Base-by-base conservation (phyloP, 306 rosid species). In the Pterocarpus macrocarpus region DNA sequence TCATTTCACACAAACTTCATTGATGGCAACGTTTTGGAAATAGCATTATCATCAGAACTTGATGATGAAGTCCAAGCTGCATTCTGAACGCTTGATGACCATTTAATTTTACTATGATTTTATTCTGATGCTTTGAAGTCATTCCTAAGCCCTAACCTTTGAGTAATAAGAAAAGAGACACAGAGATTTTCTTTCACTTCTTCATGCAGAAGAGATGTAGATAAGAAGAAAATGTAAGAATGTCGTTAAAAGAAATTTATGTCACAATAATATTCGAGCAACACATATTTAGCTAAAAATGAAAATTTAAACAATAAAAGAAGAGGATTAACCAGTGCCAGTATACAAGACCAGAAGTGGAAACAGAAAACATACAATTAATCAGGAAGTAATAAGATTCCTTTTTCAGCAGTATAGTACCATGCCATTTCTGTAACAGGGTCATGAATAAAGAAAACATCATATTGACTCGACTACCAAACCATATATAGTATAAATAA, bases 191-290 rank as follows among this genome's bases (percentile, higher is more conserved):
- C 73, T 32, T 39, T 69, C 70, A 77, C 64, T 55, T 45, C 33
- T 79, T 79, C 30, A 28, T 5, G 52, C 36, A 61, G 33, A 30
- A 76, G 61, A 59, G 43, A 59, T 49, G 58, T 38, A 39, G 65
- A 68, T 34, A 34, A 64, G 41, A 57, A 17, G 41, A 49, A 14
- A 44, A 32, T 1, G 39, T 47, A 22, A 22, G 28, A 65, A 36
- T 30, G 71, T 36, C 45, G 61, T 69, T 76, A 69, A 59, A 76
- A 59, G 52, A 80, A 73, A 57, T 22, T 53, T 22, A 81, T 6
- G 69, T 52, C 59, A 30, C 8, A 75, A 49, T 5, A 12, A 75
- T 45, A 57, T 30, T 45, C 59, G 11, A 9, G 47, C 9, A 7
- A 66, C 41, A 66, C 16, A 34, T 41, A 74, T 41, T 62, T 43